phyloP scores from a whole-genome alignment of 192 early-diverging fungal genomes.

The Coemansia sp. region DNA sequence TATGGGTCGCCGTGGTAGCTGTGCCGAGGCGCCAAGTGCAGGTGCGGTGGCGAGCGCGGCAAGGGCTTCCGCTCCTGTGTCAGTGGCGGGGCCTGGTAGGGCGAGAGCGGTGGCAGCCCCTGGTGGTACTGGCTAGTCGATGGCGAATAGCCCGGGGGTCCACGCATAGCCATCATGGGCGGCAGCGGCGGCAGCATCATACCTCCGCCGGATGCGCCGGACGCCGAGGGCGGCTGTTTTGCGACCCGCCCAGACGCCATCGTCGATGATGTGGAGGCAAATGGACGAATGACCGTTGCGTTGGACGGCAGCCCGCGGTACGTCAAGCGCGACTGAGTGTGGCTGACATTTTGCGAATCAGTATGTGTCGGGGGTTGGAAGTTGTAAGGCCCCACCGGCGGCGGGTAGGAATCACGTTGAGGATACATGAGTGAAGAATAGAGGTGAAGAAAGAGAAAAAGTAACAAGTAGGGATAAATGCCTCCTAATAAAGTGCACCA shows the following conservation, averaged over 20 bases:
- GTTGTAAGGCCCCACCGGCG: not conserved
- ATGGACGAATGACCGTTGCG: not conserved
- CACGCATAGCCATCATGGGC: not conserved
- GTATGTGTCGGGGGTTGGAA: not conserved
- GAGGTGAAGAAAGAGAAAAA: not conserved
- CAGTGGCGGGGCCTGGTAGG: not conserved
- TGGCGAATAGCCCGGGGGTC: not conserved
- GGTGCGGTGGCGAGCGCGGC: not conserved
- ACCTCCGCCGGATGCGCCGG: not conserved
- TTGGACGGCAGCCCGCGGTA: not conserved
- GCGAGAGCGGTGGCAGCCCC: not conserved
- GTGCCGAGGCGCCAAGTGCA: not conserved
- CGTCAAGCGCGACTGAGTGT: not conserved
- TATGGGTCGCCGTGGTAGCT: not conserved
- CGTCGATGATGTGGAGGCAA: not conserved
- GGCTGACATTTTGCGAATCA: not conserved
- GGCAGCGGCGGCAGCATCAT: not conserved
- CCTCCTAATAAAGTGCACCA: slow-evolving; percentile 3
- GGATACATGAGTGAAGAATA: slow-evolving; percentile 6
- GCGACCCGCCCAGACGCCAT: not conserved
- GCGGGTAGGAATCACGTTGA: not conserved
- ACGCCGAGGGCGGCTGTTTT: not conserved
- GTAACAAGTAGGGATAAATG: not conserved
- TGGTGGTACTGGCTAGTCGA: not conserved
- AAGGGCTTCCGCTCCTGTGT: not conserved